phyloP scores from a whole-genome alignment of 352 stramenopile species.

The Hyaloperonospora arabidopsidis region DNA sequence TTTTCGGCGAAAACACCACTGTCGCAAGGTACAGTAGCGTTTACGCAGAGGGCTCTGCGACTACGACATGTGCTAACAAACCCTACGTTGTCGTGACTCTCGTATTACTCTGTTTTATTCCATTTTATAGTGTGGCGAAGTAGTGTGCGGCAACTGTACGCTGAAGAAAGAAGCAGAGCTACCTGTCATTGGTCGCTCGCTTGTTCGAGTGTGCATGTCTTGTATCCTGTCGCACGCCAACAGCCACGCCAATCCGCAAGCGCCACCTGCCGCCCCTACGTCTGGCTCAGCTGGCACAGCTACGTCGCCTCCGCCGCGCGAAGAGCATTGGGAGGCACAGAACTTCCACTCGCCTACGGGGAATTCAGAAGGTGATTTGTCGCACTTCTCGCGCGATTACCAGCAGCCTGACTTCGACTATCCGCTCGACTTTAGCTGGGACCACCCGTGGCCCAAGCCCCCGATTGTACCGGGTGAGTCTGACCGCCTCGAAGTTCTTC shows the following conservation, averaged over 20 bases:
- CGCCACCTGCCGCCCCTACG: constrained; percentile 32
- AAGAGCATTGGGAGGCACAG: constrained; percentile 62
- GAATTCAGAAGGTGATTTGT: constrained; percentile 70
- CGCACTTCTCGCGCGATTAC: constrained; percentile 71
- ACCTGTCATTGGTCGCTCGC: constrained; percentile 73
- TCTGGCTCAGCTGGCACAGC: constrained; percentile 35
- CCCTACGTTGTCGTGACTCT: constrained; percentile 5
- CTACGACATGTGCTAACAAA: not conserved
- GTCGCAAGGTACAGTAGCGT: constrained; percentile 51
- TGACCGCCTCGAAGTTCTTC: constrained; percentile 70
- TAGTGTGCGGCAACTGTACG: constrained; percentile 83
- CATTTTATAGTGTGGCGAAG: constrained; percentile 64
- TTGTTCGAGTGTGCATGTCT: constrained; percentile 85
- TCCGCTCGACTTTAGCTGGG: constrained; percentile 83
- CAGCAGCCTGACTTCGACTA: constrained; percentile 81
- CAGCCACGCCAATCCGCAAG: constrained; percentile 65
- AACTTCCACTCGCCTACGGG: constrained; percentile 77
- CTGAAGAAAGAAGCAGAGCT: constrained; percentile 84
- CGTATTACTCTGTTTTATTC: not conserved
- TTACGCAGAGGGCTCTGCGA: not conserved
- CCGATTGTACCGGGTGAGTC: constrained; percentile 57
- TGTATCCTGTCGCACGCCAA: constrained; percentile 84
- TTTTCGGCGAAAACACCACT: constrained; percentile 86
- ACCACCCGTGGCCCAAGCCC: constrained; percentile 82
- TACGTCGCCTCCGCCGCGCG: constrained; percentile 35